Base-by-base conservation (phyloP, 2,329 filamentous ascomycete genomes). In the Beauveria caledonica region DNA sequence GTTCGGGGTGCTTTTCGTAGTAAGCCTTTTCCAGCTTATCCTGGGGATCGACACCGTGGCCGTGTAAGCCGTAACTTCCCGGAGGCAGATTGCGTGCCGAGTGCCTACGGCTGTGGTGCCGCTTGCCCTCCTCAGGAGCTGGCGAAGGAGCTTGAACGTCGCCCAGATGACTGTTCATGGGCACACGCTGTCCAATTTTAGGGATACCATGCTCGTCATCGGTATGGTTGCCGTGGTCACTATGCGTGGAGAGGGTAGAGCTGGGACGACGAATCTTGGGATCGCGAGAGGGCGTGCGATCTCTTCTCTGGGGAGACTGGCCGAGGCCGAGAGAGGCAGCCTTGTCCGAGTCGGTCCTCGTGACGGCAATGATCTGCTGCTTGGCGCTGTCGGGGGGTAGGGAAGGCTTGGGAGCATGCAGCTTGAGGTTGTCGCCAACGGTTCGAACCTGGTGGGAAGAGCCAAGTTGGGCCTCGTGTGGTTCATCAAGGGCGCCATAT, bases 61-160 rank as follows among this genome's bases (percentile, higher is more conserved):
- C 91, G 68, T 96, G 92, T 60, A 96, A 83, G 63, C 93, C 92
- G 69, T 97, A 97, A 76, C 92, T 96, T 61, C 91, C 93, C 3
- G 92, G 89, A 1, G 92, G 92, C 9, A 83, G 73, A 27, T 84
- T 82, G 42, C 85, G 78, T 40, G 87, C 88, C 72, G 90, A 95
- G 62, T 83, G 85, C 74, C 84, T 90, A 64, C 91, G 86, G 58
- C 81, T 77, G 69, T 92, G 89, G 63, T 85, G 74, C 65, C 78
- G 80, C 63, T 79, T 78, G 59, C 66, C 65, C 53, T 72, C 73
- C 3, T 74, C 71, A 5, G 74, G 67, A 49, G 73, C 72, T 9
- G 86, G 92, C 2, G 92, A 94, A 2, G 94, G 94, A 15, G 94
- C 94, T 76, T 99, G 94, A 10, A 97, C 94, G 71, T 97, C 93